Evolutionary conservation across 208 protist species (phyloP).

Genomic region (Phytomonas serpens): DNA sequence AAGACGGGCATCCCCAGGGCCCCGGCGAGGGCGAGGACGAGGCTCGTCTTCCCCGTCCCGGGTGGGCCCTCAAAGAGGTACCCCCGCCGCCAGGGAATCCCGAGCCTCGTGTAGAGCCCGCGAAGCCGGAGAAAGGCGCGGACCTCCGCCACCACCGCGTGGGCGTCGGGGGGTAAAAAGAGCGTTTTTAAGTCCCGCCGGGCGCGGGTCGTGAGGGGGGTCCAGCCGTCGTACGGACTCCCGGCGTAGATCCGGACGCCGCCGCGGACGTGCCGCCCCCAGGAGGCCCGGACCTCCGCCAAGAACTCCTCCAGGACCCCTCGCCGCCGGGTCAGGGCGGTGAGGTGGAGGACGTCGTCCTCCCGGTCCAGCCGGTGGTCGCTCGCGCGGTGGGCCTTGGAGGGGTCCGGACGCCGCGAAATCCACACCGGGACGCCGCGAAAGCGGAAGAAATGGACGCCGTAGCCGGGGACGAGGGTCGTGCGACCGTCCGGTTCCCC

Average conservation of each 20-base stretch:
- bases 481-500: constrained; percentile 16
- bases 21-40: constrained; percentile 88
- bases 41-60: constrained; percentile 92
- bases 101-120: constrained; percentile 81
- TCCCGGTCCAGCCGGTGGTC: constrained; percentile 5
- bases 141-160: constrained; percentile 67
- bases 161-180: constrained; percentile 43
- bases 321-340: constrained; percentile 55
- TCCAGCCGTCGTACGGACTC: constrained; percentile 54
- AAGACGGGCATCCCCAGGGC: constrained; percentile 85
- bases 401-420: constrained; percentile 49
- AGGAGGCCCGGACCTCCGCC: constrained; percentile 39
- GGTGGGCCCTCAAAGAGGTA: constrained; percentile 93
- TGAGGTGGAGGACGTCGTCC: constrained; percentile 21
- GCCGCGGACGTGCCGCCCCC: constrained; percentile 33
- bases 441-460: constrained; percentile 65
- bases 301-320: constrained; percentile 55
- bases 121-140: constrained; percentile 67
- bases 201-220: constrained; percentile 49
- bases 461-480: constrained; percentile 73
- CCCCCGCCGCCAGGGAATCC: constrained; percentile 92
- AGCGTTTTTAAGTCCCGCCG: constrained; percentile 64
- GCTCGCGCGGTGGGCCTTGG: constrained; percentile 30
- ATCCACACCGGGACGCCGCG: constrained; percentile 57
- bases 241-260: constrained; percentile 63